A percentile compares a stretch with the other conserved stretches of the same genome.
Conservation (phyloP, 2,329 filamentous ascomycete species). For the Claviceps paspali region DNA sequence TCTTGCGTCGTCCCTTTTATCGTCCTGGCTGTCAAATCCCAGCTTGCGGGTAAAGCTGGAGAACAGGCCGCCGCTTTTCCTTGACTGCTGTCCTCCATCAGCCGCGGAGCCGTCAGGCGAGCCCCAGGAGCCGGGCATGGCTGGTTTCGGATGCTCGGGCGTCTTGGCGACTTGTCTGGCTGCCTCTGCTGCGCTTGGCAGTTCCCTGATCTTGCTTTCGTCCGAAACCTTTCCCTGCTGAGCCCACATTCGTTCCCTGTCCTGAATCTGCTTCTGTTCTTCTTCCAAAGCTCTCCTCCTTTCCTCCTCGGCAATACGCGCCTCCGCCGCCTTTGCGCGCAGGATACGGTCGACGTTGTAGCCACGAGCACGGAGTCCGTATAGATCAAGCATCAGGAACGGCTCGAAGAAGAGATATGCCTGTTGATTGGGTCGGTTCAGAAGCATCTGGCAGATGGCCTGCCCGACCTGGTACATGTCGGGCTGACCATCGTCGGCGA, state of each 20-base stretch:
- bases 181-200: constrained; percentile 16
- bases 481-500: constrained; percentile 50
- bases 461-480: constrained; percentile 90
- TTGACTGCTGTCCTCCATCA: constrained; percentile 17
- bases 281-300: constrained; percentile 58
- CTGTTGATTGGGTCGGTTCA: constrained; percentile 72
- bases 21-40: constrained; percentile 41
- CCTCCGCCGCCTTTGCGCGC: constrained; percentile 73
- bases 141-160: constrained; percentile 23
- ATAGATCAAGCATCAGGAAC: constrained; percentile 70
- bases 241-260: constrained; percentile 32
- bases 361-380: constrained; percentile 68
- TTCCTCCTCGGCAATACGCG: constrained; percentile 71
- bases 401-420: constrained; percentile 85
- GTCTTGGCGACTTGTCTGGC: constrained; percentile 24
- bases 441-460: constrained; percentile 64
- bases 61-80: constrained; percentile 43
- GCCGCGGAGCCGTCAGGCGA: constrained; percentile 38
- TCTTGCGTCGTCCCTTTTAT: constrained; percentile 24
- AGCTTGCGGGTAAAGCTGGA: constrained; percentile 52
- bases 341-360: constrained; percentile 96
- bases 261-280: constrained; percentile 53
- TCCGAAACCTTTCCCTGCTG: constrained; percentile 17
- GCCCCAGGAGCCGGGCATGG: constrained; percentile 66
- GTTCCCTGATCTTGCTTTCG: constrained; percentile 4